These are phyloP conservation scores for Arctostaphylos glauca DNA, from an alignment of 148 eudicot species.

Conservation along the genomic window DNA sequence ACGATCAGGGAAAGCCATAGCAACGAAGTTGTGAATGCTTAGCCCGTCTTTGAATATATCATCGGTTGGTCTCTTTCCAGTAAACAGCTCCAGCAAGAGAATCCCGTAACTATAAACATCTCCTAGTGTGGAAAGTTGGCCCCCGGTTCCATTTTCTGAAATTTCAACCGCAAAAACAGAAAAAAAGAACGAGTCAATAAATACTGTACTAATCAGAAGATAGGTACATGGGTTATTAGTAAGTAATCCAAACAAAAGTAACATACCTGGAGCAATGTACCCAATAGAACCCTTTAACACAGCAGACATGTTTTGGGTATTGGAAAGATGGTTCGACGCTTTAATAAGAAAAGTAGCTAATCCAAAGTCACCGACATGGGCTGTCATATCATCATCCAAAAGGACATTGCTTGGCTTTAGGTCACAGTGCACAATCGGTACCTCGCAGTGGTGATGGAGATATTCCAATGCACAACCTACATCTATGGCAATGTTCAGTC, in stretches of 20 bases:
- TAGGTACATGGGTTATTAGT: not conserved
- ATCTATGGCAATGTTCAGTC: conserved; percentile 18
- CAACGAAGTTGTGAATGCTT: conserved; percentile 14
- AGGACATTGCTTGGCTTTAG: conserved; percentile 26
- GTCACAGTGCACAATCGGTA: conserved; percentile 24
- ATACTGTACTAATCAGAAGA: not conserved
- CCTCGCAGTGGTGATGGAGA: conserved; percentile 21
- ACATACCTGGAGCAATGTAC: conserved; percentile 21
- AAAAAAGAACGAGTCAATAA: not conserved
- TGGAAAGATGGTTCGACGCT: not conserved
- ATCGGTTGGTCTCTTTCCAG: conserved; percentile 5
- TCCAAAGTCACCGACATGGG: conserved; percentile 22
- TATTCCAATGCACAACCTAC: conserved; percentile 23
- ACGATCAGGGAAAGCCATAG: conserved; percentile 9
- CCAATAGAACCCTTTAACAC: conserved; percentile 24
- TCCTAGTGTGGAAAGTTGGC: conserved; percentile 16
- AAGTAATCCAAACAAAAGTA: not conserved
- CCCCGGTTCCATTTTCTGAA: conserved; percentile 21
- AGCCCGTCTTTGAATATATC: conserved; percentile 15
- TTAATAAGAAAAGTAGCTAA: conserved; percentile 16
- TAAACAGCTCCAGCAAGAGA: conserved; percentile 20
- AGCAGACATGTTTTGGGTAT: not conserved
- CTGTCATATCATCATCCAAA: conserved; percentile 17
- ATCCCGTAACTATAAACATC: conserved; percentile 25
- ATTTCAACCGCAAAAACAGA: conserved; percentile 10